Base-by-base conservation (phyloP, 345 rosid genomes). In the Arabidopsis suecica region DNA sequence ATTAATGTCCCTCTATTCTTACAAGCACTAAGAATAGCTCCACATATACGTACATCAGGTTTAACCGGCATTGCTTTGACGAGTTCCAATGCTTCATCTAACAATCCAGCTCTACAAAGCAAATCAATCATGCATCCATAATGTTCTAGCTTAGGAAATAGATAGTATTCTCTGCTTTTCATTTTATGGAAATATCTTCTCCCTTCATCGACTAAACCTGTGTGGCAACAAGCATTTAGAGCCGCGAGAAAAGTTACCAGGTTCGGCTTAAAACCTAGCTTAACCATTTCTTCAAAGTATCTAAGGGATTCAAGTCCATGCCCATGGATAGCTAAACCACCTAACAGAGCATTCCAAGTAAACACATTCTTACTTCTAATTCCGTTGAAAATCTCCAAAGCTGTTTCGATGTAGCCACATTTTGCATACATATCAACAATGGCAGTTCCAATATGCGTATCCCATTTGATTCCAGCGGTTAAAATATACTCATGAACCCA, bases 21-120 rank as follows among this genome's bases (percentile, higher is more conserved):
- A 77, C 82, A 79, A 72, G 80, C 84, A 70, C 84, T 80, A 61
- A 82, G 88, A 78, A 82, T 65, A 65, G 85, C 78, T 80, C 88
- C 88, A 68, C 84, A 72, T 69, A 82, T 84, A 49, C 68, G 74
- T 69, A 78, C 81, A 80, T 84, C 84, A 7, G 84, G 81, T 62
- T 67, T 60, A 77, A 82, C 73, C 6, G 79, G 83, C 84, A 82
- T 84, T 7, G 49, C 0, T 69, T 80, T 78, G 18, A 73, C 69
- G 49, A 82, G 22, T 28, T 72, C 75, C 25, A 84, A 33, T 13
- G 84, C 87, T 70, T 84, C 85, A 32, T 75, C 82, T 72, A 84
- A 33, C 34, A 78, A 80, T 65, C 87, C 84, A 69, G 84, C 84
- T 70, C 79, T 75, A 54, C 85, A 84, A 9, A 85, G 53, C 68